Base-by-base conservation (phyloP, 2,329 filamentous ascomycete genomes). In the Neophaeococcomyces mojaviensis region DNA sequence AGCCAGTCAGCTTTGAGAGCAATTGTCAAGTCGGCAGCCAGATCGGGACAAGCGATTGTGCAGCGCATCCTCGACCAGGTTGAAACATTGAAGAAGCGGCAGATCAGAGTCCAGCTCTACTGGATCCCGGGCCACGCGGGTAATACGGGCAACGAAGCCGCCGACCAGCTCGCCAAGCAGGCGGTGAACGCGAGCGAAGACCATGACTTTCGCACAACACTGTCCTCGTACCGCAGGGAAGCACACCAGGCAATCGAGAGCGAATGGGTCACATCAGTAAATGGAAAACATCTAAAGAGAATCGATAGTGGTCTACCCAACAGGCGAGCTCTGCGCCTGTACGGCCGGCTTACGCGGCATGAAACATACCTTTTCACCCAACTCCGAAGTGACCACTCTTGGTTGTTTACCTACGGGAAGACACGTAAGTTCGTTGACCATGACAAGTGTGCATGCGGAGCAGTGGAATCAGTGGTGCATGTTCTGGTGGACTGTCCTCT, bases 401-500 rank as follows among this genome's bases (percentile, higher is more conserved):
- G 49, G 57, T 42, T 59, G 28, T 47, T 49, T 36, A 44, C 43
- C 19, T 39, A 54, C 30, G 37, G 26, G 7, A 53, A 50, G 36
- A 19, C 32, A n/a, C 28, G 36, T 30, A 40, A 26, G 37, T 35
- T 49, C 38, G 18, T 24, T 19, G 41, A 48, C 1, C 39, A 39
- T n/a, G 44, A 56, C 19, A 31, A 46, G 20, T 57, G 51, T 46
- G 49, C 53, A 46, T 58, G 47, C 19, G 51, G 58, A 7, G 50
- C 48, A 15, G 44, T 48, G 34, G 53, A 58, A 38, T 58, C 45
- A 15, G 49, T 59, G 8, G 36, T 46, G 10, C 50, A 59, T 33
- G 45, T 57, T 8, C 36, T 58, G 28, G 32, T 56, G 24, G 50
- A 59, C 33, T 57, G 50, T 38, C 55, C 49, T 4, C 44, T 70